Evolutionary conservation across 2,329 filamentous ascomycete species (phyloP).

Genomic region (Canariomyces notabilis): DNA sequence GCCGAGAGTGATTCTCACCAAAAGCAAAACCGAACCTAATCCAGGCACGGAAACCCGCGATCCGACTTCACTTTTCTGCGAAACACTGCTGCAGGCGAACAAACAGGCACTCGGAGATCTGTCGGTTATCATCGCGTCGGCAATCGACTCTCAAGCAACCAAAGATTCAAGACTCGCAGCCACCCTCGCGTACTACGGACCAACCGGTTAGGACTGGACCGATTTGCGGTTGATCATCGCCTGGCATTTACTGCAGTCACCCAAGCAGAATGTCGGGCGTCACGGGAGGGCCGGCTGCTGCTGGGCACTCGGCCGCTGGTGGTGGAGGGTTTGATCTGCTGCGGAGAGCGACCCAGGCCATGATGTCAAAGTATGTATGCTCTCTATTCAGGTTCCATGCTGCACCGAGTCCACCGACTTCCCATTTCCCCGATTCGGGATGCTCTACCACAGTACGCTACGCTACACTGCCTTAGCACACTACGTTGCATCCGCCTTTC

Average conservation of each 20-base stretch:
- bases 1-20: slow-evolving; percentile 1
- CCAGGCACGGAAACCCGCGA: slow-evolving; percentile 3
- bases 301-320: slow-evolving; percentile 32
- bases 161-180: neutral
- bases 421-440: slow-evolving; percentile 13
- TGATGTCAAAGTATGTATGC: slow-evolving; percentile 55
- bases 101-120: neutral
- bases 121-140: neutral
- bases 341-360: slow-evolving; percentile 55
- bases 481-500: slow-evolving; percentile 6
- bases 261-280: slow-evolving; percentile 44
- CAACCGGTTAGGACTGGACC: slow-evolving; percentile 1
- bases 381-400: slow-evolving; percentile 24
- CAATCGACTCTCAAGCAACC: neutral
- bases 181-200: neutral
- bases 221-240: slow-evolving; percentile 4
- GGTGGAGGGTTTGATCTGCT: slow-evolving; percentile 49
- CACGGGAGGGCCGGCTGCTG: slow-evolving; percentile 26
- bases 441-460: neutral
- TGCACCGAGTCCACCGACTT: slow-evolving; percentile 4
- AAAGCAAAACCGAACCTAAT: slow-evolving; percentile 4
- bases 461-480: too few relatives aligned
- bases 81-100: too few relatives aligned
- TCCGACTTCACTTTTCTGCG: slow-evolving; percentile 6
- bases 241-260: slow-evolving; percentile 12